Evolutionary conservation across 352 stramenopile genomes (phyloP), one percentile per base, ranked within the genome.

Genomic region (Phytophthora crassamura): DNA sequence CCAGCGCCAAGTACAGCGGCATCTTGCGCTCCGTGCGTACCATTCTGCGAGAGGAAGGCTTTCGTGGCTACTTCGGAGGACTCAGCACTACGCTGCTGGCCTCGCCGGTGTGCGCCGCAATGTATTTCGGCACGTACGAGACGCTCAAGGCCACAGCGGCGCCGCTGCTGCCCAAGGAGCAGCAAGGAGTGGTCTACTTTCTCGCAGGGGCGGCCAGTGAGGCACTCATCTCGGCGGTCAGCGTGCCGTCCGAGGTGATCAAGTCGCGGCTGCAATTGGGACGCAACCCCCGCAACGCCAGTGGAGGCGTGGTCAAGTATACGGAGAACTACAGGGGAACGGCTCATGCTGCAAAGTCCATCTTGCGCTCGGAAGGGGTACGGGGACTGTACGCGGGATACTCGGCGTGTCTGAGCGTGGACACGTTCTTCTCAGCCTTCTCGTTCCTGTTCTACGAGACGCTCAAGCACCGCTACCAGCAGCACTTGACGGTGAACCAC

Each of bases 401-500:
- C 71, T 80, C 79, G 67, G 79, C 85, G 12, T 95, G 83, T 65
- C 58, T 95, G 50, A 89, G 84, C 48, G 80, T 92, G 8, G 87
- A 95, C 61, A 90, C 82, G 18, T 81, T 90, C 68, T 91, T 88
- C 66, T 90, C 84, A 48, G 87, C 82, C 16, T 91, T 93, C 56
- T 89, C 78, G 45, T 95, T 95, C 55, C 43, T 95, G n/a, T 89
- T 84, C 49, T 95, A 94, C 75, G 87, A 95, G 69, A 84, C 77
- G 36, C 30, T 90, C 25, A 89, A 90, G 72, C 58, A 69, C 18
- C 55, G 67, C 38, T 88, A 90, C 62, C 66, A 79, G 18, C 22
- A 72, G 16, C 40, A 87, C 55, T 52, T 84, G n/a, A 18, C 30
- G 22, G 51, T 39, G 2, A 77, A 79, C 2, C 36, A 67, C 10